These are phyloP conservation scores for Mrakia gelida DNA, from an alignment of 768 basidiomycete genomes.

Conservation along the genomic window DNA sequence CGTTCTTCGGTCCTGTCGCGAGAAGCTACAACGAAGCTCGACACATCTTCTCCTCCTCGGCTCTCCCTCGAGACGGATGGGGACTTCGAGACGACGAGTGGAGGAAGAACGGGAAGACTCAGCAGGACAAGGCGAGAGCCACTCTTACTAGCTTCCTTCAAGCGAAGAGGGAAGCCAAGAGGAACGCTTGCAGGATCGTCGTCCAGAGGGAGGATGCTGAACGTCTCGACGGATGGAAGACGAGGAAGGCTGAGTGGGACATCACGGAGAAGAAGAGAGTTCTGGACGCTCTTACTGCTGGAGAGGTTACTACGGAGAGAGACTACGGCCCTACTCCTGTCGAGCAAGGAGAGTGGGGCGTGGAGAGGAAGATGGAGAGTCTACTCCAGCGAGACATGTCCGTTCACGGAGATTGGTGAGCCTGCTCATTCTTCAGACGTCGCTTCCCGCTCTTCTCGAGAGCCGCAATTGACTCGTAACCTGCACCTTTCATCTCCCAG, in stretches of 20 bases:
- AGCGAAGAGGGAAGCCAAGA: neutral
- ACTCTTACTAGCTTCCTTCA: neutral
- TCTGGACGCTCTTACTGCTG: neutral
- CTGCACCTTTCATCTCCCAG: neutral
- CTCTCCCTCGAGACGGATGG: neutral
- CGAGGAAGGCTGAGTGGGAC: neutral
- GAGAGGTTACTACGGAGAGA: neutral
- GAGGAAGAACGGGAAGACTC: neutral
- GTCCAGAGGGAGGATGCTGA: neutral
- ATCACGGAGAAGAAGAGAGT: neutral
- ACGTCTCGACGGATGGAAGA: neutral
- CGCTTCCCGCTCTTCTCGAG: no score
- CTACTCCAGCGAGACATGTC: neutral
- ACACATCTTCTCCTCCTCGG: neutral
- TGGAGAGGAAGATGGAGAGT: neutral
- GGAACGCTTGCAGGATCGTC: neutral
- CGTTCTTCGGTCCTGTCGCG: neutral
- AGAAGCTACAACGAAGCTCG: slow-evolving; percentile 1
- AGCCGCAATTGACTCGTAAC: rapidly evolving
- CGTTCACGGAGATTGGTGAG: neutral
- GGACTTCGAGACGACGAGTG: neutral
- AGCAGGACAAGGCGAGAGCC: neutral
- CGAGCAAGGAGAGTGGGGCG: neutral
- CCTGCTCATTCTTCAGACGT: neutral
- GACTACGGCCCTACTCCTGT: neutral